These are phyloP conservation scores for Fusarium brachygibbosum DNA, from an alignment of 2,329 filamentous ascomycete species.

Conservation along the genomic window DNA sequence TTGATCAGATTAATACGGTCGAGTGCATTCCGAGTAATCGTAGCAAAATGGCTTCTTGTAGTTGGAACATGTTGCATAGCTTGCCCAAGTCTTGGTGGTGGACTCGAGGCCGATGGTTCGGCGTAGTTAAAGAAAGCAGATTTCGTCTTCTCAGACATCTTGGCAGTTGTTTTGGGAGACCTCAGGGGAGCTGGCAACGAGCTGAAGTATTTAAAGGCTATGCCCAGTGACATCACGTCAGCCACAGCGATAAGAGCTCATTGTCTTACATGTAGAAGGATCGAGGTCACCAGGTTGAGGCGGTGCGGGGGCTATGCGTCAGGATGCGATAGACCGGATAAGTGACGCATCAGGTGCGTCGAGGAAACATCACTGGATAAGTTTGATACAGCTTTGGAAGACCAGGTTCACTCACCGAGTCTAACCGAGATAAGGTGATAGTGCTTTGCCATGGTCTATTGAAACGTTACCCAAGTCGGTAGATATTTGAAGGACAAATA, in stretches of 20 bases:
- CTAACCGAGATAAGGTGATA: not conserved
- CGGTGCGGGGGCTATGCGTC: slow-evolving; percentile 3
- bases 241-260: not conserved
- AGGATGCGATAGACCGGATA: not conserved
- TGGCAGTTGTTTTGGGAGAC: not conserved
- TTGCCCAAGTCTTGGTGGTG: slow-evolving; percentile 1
- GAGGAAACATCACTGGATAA: not conserved
- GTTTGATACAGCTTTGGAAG: not conserved
- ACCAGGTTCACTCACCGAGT: not conserved
- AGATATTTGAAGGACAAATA: not conserved
- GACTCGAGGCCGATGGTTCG: not conserved
- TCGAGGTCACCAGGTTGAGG: not conserved
- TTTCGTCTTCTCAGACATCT: slow-evolving; percentile 10
- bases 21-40: not conserved
- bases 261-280: not conserved
- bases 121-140: not conserved
- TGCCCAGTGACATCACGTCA: slow-evolving; percentile 19
- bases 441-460: not conserved
- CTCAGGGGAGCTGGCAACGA: not conserved
- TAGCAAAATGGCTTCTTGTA: slow-evolving; percentile 3
- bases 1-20: slow-evolving; percentile 29
- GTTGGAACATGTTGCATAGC: not conserved
- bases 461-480: not conserved
- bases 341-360: not conserved
- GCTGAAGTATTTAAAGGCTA: not conserved